These are phyloP conservation scores for Fusarium sp. DNA, from an alignment of 2,329 filamentous ascomycete genomes.

Conservation along the genomic window DNA sequence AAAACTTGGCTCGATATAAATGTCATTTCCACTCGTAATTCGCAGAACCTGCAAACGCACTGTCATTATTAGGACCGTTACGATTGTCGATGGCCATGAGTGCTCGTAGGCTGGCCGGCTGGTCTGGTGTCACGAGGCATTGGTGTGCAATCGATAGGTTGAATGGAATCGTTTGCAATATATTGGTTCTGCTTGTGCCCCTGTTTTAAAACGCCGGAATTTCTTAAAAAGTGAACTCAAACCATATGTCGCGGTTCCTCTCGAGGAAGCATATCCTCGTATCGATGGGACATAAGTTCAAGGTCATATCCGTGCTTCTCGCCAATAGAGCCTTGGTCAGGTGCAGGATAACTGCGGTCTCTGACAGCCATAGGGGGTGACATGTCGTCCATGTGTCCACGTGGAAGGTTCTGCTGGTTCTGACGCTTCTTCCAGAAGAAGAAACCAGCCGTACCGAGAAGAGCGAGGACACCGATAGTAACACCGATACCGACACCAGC, in stretches of 20 bases:
- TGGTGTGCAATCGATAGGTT: background rate
- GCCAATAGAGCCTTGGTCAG: conserved; percentile 51
- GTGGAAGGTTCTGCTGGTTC: conserved; percentile 47
- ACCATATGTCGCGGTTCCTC: conserved; percentile 60
- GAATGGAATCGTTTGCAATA: conserved; percentile 12
- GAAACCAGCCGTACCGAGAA: conserved; percentile 54
- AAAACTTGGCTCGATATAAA: background rate
- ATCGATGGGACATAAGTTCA: conserved; percentile 63
- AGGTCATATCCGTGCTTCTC: conserved; percentile 58
- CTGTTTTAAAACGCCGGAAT: conserved; percentile 15
- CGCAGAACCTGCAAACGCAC: background rate
- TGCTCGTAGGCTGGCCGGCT: background rate
- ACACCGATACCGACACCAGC: conserved; percentile 62
- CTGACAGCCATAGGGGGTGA: conserved; percentile 63
- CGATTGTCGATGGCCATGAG: too few relatives aligned
- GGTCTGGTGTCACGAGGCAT: conserved; percentile 5
- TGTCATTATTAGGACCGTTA: background rate
- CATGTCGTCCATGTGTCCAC: conserved; percentile 57
- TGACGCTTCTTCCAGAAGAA: conserved; percentile 48
- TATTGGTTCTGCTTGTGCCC: conserved; percentile 18
- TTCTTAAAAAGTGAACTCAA: conserved; percentile 33
- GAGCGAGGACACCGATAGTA: conserved; percentile 55
- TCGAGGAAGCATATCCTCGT: conserved; percentile 68
- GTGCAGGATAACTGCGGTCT: conserved; percentile 53
- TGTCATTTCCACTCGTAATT: background rate